Evolutionary conservation across 345 rosid species (phyloP).

Genomic region (Citrus sp.): DNA sequence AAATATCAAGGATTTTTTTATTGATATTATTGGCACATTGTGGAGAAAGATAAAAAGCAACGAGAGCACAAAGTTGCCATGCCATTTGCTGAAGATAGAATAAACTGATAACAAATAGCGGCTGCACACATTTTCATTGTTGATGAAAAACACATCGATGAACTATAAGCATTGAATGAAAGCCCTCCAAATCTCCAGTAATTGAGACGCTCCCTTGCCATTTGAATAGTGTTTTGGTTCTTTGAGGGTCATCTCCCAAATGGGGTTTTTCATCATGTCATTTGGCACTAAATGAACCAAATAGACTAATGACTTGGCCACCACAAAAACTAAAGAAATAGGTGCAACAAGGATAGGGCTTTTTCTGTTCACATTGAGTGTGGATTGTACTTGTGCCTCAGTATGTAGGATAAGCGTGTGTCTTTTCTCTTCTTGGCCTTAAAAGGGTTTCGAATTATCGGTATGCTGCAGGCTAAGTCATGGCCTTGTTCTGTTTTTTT

Average conservation of each 20-base stretch:
- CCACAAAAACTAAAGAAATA: neutral
- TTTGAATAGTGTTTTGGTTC: neutral
- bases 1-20: neutral
- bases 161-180: too few relatives aligned
- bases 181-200: neutral
- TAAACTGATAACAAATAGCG: neutral
- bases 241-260: neutral
- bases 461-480: neutral
- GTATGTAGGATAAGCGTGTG: neutral
- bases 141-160: neutral
- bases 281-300: neutral
- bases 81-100: neutral
- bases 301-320: neutral
- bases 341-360: neutral
- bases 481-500: constrained; percentile 10
- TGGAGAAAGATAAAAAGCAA: constrained; percentile 2
- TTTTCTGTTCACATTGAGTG: neutral
- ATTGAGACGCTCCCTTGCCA: neutral
- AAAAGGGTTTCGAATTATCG: neutral
- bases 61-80: neutral
- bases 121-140: neutral
- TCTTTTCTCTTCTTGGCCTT: neutral
- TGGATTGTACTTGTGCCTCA: neutral
- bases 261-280: neutral
- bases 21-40: neutral